phyloP scores from a whole-genome alignment of 768 basidiomycete genomes.

The Cyclocybe cylindracea region DNA sequence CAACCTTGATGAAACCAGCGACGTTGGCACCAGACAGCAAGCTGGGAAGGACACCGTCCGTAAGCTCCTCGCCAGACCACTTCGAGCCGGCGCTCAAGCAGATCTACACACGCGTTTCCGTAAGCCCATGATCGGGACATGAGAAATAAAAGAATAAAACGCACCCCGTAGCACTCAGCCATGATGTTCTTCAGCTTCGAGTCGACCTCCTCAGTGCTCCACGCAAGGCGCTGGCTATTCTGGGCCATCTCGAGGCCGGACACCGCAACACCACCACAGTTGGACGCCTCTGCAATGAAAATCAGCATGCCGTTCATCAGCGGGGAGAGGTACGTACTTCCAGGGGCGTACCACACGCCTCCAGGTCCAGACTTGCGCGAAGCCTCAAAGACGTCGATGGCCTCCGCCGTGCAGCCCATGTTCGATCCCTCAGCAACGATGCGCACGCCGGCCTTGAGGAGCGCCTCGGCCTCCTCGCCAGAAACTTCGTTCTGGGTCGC shows the following conservation, averaged over 20 bases:
- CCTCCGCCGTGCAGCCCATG: slow-evolving; percentile 77
- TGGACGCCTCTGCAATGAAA: slow-evolving; percentile 43
- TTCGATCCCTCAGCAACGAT: slow-evolving; percentile 79
- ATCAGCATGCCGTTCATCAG: slow-evolving; percentile 3
- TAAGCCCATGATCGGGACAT: neutral
- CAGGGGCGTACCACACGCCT: slow-evolving; percentile 72
- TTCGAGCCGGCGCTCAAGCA: slow-evolving; percentile 59
- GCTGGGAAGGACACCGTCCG: slow-evolving; percentile 43
- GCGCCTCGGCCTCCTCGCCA: slow-evolving; percentile 66
- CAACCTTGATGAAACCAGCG: slow-evolving; percentile 70
- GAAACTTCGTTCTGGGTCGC: slow-evolving; percentile 76
- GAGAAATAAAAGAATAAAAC: slow-evolving; percentile 7
- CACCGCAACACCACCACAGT: slow-evolving; percentile 77
- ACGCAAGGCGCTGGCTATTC: slow-evolving; percentile 67
- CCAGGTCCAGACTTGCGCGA: slow-evolving; percentile 50
- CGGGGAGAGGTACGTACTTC: slow-evolving; percentile 43
- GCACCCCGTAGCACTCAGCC: slow-evolving; percentile 56
- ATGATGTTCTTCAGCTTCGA: slow-evolving; percentile 70
- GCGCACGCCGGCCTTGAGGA: slow-evolving; percentile 66
- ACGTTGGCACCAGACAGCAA: slow-evolving; percentile 72
- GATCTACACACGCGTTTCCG: slow-evolving; percentile 28
- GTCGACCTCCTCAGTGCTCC: slow-evolving; percentile 67
- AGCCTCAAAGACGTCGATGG: slow-evolving; percentile 70
- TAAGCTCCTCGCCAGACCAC: slow-evolving; percentile 51
- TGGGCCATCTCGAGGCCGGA: slow-evolving; percentile 82